Percentiles rank a stretch among this genome's conserved stretches.
Conservation (phyloP, 2,329 filamentous ascomycete genomes). For the Chalaropsis ovoidea region DNA sequence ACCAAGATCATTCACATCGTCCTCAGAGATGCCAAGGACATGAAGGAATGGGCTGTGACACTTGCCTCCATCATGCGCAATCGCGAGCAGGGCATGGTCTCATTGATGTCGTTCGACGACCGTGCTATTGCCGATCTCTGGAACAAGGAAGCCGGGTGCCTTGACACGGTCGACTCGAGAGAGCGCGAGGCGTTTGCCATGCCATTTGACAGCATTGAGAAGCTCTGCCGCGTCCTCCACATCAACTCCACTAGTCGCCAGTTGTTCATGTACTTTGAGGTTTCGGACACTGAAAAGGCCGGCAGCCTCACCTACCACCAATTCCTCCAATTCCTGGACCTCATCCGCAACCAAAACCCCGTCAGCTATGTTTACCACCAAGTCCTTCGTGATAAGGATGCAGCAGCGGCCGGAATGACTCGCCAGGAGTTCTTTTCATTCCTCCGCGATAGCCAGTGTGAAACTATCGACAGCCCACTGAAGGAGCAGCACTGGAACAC, state of each 20-base stretch:
- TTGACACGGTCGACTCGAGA: slow-evolving; percentile 44
- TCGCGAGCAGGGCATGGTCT: slow-evolving; percentile 81
- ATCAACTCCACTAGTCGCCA: slow-evolving; percentile 77
- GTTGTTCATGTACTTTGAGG: slow-evolving; percentile 61
- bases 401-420: slow-evolving; percentile 51
- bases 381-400: slow-evolving; percentile 44
- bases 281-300: slow-evolving; percentile 55
- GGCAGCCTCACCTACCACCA: slow-evolving; percentile 65
- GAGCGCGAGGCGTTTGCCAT: slow-evolving; percentile 47
- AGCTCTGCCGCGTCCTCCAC: slow-evolving; percentile 78
- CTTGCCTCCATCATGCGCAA: slow-evolving; percentile 77
- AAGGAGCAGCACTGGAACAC: slow-evolving; percentile 50
- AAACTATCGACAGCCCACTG: slow-evolving; percentile 58
- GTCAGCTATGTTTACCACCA: slow-evolving; percentile 41
- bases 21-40: slow-evolving; percentile 60
- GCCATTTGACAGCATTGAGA: slow-evolving; percentile 67
- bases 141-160: slow-evolving; percentile 69
- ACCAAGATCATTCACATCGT: slow-evolving; percentile 83
- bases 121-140: slow-evolving; percentile 75
- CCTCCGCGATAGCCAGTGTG: slow-evolving; percentile 59
- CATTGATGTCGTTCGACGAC: slow-evolving; percentile 74
- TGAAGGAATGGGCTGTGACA: slow-evolving; percentile 71
- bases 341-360: slow-evolving; percentile 39
- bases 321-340: slow-evolving; percentile 72
- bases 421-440: slow-evolving; percentile 66